Percentiles rank a stretch among this genome's conserved stretches.
Conservation (phyloP, 805 yeast species). For the Henningerozyma blattae region DNA sequence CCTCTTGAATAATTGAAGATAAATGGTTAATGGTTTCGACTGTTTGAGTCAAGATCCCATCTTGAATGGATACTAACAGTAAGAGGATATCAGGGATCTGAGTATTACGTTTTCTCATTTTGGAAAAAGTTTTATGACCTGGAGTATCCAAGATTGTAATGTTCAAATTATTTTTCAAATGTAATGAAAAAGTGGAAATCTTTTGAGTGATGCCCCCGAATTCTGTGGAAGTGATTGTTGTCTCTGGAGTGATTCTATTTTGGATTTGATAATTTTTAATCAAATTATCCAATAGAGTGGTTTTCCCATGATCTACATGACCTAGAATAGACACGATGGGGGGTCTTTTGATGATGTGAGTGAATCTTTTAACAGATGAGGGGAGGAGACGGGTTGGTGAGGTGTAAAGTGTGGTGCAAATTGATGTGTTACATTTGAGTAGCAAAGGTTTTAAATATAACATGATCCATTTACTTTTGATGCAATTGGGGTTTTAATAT, state of each 20-base stretch:
- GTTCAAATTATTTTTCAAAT: slow-evolving; percentile 66
- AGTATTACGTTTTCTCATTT: slow-evolving; percentile 96
- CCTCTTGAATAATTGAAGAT: too few species aligned
- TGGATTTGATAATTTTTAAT: too few species aligned
- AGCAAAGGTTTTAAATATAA: too few species aligned
- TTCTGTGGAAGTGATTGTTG: slow-evolving; percentile 73
- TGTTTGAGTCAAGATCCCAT: slow-evolving; percentile 96
- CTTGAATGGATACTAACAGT: slow-evolving; percentile 93
- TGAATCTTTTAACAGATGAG: too few species aligned
- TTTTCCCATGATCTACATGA: slow-evolving; percentile 97
- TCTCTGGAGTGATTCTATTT: too few species aligned
- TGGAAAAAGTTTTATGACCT: slow-evolving; percentile 93
- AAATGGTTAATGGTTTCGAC: slow-evolving; percentile 86
- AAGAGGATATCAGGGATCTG: slow-evolving; percentile 84
- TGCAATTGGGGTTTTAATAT: too few species aligned
- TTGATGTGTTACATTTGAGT: too few species aligned
- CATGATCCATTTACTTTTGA: too few species aligned
- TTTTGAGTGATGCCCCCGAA: slow-evolving; percentile 97
- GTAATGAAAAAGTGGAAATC: slow-evolving; percentile 73
- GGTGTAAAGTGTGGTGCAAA: too few species aligned
- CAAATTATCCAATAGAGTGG: slow-evolving; percentile 80
- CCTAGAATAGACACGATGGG: slow-evolving; percentile 98
- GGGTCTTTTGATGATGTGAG: slow-evolving; percentile 42
- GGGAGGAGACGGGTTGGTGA: too few species aligned
- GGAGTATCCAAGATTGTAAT: slow-evolving; percentile 95